Base-by-base conservation (phyloP, 75 land plant species). In the Picea glauca region DNA sequence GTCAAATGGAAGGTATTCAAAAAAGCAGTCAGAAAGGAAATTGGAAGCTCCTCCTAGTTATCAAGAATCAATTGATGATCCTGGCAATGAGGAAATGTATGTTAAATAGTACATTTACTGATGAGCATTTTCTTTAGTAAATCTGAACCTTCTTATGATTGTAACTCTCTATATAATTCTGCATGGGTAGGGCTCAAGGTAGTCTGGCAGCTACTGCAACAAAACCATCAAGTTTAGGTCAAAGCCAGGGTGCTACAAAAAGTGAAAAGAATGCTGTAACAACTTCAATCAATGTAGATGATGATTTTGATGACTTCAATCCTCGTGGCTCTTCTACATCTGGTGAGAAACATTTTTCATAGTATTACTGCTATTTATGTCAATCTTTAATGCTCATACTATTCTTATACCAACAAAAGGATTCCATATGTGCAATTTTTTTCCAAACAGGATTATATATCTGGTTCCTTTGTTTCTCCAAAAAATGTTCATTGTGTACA, bases 221-320 rank as follows among this genome's bases (percentile, higher is more conserved):
- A n/a, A 83, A 83, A 46, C 31, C 76, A 62, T 67, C 80, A 66
- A 40, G n/a, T 70, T n/a, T 46, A 43, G 50, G 54, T 57, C 31
- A 30, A 54, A 57, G 4, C 76, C 58, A 57, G 33, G 58, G 18
- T 57, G 33, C 58, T 0, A 30, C 18, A 9, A 54, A 58, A 56
- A 50, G 17, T 31, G 13, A 46, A 58, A 57, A 54, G 35, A 57
- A 14, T 57, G 59, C 7, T 74, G 76, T 15, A 74, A 30, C 12
- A 11, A 78, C 76, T 14, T 65, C 80, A 61, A 67, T 77, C 33
- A 77, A 70, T 58, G 30, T 58, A 75, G 88, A 88, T 30, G 83
- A 84, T 81, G 90, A 91, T 76, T 86, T 87, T 57, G 88, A 90
- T 81, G 93, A 91, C 75, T 91, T 91, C 77, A 88, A 91, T 82